A percentile compares a stretch with the other conserved stretches of the same genome.
Evolutionary conservation across 2,329 filamentous ascomycete species (phyloP).

Genomic region (Pyrenochaeta sp.): DNA sequence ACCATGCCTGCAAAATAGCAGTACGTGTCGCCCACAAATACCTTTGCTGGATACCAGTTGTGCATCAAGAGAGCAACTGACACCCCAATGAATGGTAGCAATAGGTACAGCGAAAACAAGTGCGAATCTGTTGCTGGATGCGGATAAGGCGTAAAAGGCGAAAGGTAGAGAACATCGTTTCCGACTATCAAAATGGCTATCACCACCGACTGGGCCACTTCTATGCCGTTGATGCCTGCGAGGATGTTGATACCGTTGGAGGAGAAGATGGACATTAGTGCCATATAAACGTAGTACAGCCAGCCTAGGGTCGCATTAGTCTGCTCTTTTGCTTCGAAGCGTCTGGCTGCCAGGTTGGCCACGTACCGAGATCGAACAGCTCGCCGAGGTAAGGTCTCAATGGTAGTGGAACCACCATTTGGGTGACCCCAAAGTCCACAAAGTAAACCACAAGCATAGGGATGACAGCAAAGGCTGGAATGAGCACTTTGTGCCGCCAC

Average conservation of each 20-base stretch:
- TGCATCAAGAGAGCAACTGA: slow-evolving; percentile 85
- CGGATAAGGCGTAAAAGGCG: slow-evolving; percentile 75
- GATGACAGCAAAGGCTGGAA: slow-evolving; percentile 91
- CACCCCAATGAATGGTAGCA: slow-evolving; percentile 93
- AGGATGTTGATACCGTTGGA: slow-evolving; percentile 99
- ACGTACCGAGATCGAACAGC: slow-evolving; percentile 76
- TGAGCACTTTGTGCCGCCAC: slow-evolving; percentile 99
- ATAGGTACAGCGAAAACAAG: slow-evolving; percentile 92
- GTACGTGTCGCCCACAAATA: slow-evolving; percentile 98
- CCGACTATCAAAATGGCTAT: slow-evolving; percentile 83
- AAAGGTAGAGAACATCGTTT: slow-evolving; percentile 89
- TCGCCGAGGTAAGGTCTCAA: slow-evolving; percentile 85
- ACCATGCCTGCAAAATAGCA: slow-evolving; percentile 99
- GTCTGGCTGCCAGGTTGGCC: not conserved
- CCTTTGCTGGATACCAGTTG: slow-evolving; percentile 94
- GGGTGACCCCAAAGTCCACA: slow-evolving; percentile 96
- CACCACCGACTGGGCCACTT: slow-evolving; percentile 92
- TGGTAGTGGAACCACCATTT: slow-evolving; percentile 88
- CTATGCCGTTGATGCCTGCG: slow-evolving; percentile 98
- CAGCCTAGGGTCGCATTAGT: slow-evolving; percentile 48
- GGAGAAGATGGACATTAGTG: slow-evolving; percentile 93
- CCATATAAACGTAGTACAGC: slow-evolving; percentile 96
- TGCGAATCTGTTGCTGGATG: slow-evolving; percentile 96
- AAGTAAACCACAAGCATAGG: slow-evolving; percentile 97
- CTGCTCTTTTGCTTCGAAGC: slow-evolving; percentile 1